Percentiles rank a stretch among this genome's conserved stretches.
These are phyloP conservation scores for Rutstroemia sp. DNA, from an alignment of 2,329 filamentous ascomycete genomes.

Conservation along the genomic window DNA sequence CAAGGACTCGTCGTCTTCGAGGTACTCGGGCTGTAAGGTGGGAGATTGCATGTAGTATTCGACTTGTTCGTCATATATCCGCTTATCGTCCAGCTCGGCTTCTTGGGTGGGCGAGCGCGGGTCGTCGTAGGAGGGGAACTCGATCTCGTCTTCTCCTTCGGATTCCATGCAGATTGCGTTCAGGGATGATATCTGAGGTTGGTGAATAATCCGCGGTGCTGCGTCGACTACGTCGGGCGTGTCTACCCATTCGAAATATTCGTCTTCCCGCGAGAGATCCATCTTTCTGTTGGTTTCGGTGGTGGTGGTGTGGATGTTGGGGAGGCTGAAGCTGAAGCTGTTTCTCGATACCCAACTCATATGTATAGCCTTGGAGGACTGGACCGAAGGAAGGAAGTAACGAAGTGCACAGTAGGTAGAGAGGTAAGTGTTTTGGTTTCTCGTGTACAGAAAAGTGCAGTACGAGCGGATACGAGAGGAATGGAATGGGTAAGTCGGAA, in stretches of 20 bases:
- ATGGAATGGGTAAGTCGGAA: no score
- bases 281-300: not conserved
- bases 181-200: constrained; percentile 1
- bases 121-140: constrained; percentile 37
- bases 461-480: no score
- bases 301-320: no score
- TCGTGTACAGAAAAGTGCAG: no score
- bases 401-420: no score
- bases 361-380: no score
- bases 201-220: constrained; percentile 4
- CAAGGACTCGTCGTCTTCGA: constrained; percentile 41
- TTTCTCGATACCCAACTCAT: no score
- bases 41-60: constrained; percentile 43
- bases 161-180: constrained; percentile 46
- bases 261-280: constrained; percentile 6
- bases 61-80: constrained; percentile 27
- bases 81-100: constrained; percentile 9
- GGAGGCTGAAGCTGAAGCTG: no score
- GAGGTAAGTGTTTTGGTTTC: no score
- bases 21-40: constrained; percentile 46
- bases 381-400: no score
- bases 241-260: constrained; percentile 8
- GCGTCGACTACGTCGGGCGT: not conserved
- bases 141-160: constrained; percentile 65
- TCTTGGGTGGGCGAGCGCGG: not conserved